Conservation (phyloP, 108 stramenopile genomes). For the Cyclotella choctawhatcheeana region DNA sequence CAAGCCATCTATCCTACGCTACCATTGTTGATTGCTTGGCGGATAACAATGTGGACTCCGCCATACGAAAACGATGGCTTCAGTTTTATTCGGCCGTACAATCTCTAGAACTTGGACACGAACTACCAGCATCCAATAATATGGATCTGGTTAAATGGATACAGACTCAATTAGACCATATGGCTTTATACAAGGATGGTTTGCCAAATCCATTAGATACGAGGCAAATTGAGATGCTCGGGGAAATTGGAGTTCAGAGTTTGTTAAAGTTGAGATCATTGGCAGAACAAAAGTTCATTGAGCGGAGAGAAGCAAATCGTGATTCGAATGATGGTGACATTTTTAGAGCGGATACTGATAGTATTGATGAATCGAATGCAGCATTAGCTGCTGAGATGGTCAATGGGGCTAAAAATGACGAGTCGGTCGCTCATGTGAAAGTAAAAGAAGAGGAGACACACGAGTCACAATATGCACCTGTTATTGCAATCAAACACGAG, state of each 20-base stretch:
- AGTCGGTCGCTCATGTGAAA: too few species aligned
- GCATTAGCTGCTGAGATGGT: too few species aligned
- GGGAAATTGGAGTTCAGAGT: neutral
- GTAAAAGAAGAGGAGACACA: too few species aligned
- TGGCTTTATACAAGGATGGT: neutral
- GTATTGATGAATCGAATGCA: too few species aligned
- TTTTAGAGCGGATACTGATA: too few species aligned
- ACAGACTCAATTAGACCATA: constrained; percentile 1
- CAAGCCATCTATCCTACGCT: neutral
- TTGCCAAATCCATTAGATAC: neutral
- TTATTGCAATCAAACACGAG: too few species aligned
- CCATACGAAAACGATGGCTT: constrained; percentile 4
- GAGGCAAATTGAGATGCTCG: neutral
- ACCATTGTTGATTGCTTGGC: neutral
- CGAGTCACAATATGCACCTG: too few species aligned
- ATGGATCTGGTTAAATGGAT: constrained; percentile 9
- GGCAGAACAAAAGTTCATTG: neutral
- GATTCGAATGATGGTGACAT: neutral
- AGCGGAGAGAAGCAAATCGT: neutral
- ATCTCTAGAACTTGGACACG: neutral
- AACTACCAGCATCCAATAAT: neutral
- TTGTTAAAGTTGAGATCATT: neutral
- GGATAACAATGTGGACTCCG: neutral
- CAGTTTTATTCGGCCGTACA: neutral
- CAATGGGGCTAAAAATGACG: too few species aligned